Evolutionary conservation across 108 stramenopile genomes (phyloP), one percentile per base, ranked within the genome.

Genomic region (Discostella pseudostelligera): DNA sequence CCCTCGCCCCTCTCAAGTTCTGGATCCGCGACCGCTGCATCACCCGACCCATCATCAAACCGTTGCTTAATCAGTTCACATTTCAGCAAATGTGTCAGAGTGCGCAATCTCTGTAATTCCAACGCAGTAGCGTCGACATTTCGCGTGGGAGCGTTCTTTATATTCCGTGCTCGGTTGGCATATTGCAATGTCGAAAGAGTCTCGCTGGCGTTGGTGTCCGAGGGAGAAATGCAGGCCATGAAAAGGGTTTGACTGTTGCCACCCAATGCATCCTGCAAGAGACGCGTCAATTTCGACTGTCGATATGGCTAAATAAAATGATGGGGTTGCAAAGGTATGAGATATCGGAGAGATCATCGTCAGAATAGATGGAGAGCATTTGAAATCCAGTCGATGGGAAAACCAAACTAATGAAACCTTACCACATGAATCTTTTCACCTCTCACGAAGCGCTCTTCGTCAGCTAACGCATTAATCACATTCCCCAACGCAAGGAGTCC

Each of bases 381-480:
- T 29, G 53, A 4, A 54, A 14, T n/a, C n/a, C n/a, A n/a, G n/a
- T n/a, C n/a, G n/a, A n/a, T n/a, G n/a, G n/a, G n/a, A n/a, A n/a
- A n/a, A n/a, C n/a, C n/a, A n/a, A n/a, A n/a, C n/a, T n/a, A 51
- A 39, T 8, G n/a, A n/a, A n/a, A n/a, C n/a, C 84, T 83, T 4
- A 87, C 81, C 20, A 93, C 92, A 62, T 93, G 88, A 11, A 84
- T 65, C 42, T 79, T 87, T 62, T 81, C 89, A 12, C 85, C 87
- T 53, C 83, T 78, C 9, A 70, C 50, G 25, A 86, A 21, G 4
- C 82, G 69, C 44, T 84, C 91, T 26, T 97, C 94, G 67, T 96
- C 95, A 8, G 93, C 96, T 16, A 99, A 87, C 1, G 97, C 96
- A 74, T 95, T 96, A 56, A 99, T 99, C 7, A 99, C 98, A 69